Base-by-base conservation (phyloP, 73 alveolate genomes). In the Paramecium caudatum region DNA sequence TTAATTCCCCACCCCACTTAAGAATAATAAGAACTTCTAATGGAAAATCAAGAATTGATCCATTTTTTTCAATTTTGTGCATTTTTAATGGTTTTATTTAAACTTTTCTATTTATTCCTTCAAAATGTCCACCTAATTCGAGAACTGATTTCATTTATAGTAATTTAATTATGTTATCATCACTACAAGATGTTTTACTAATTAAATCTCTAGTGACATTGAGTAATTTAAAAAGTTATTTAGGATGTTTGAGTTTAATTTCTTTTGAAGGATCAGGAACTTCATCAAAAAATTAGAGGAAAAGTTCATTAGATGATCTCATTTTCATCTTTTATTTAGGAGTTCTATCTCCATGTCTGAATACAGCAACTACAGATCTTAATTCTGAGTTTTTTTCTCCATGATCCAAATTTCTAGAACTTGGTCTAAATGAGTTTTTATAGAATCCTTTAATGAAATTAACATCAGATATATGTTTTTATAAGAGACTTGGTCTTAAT, bases 261-360 rank as follows among this genome's bases (percentile, higher is more conserved):
- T 95, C 97, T 78, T 94, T 93, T 47, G 93, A 92, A 61, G 46
- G 61, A 45, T 91, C 96, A 61, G 62, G 90, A 69, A 88, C 85
- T 70, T 93, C 92, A 46, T 95, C 94, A 86, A 96, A 97, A 82
- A 96, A 95, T 47, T 93, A 68, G 21, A 97, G 90, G 80, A 95
- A 91, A 37, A 49, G 23, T 36, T 68, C 65, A 94, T 97, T 96
- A 49, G 88, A 84, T 8, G 97, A 93, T 63, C 86, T 96, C 97
- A 97, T 93, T 86, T 97, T 97, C 99, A 97, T 96, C 90, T 97
- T 97, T 91, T 97, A 94, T 47, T 97, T 97, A 1, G 99, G 99
- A 10, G 99, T 95, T 85, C 99, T 91, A 90, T 97, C 99, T 47
- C 97, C 99, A 90, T 97, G 99, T 82, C 99, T 96, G 87, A 97